phyloP scores from a whole-genome alignment of 805 yeast species.

The Ogataea nonfermentans region DNA sequence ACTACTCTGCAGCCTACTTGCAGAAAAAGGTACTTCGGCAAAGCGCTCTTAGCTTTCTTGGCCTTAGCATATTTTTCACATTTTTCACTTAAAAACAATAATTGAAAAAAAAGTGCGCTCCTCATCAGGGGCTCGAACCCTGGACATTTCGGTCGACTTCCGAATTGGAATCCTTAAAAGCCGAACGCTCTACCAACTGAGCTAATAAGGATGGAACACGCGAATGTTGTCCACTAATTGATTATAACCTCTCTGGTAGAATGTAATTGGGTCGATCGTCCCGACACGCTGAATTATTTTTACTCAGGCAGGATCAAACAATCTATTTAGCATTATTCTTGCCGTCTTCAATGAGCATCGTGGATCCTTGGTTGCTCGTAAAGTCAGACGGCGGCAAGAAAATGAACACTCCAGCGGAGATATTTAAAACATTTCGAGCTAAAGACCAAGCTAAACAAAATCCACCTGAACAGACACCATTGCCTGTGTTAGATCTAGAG shows the following conservation, averaged over 20 bases:
- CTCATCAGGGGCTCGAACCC: constrained; percentile 63
- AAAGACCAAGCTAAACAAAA: constrained; percentile 8
- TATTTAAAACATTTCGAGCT: constrained; percentile 15
- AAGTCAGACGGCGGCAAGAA: constrained; percentile 5
- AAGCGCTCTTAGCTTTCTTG: too few species aligned
- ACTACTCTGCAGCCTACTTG: too few species aligned
- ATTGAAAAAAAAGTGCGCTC: constrained; percentile 34
- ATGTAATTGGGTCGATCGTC: too few species aligned
- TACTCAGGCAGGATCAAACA: constrained; percentile 1
- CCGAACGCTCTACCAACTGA: constrained; percentile 73
- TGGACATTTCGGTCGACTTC: constrained; percentile 54
- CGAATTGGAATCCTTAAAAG: constrained; percentile 43
- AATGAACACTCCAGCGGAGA: constrained; percentile 20
- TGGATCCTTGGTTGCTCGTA: constrained; percentile 3
- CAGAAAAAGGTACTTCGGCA: too few species aligned
- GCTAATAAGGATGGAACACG: constrained; percentile 45
- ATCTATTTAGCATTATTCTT: neutral
- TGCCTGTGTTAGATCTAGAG: too few species aligned
- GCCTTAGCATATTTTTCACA: neutral
- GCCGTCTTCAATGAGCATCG: constrained; percentile 3
- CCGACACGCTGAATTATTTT: constrained; percentile 3
- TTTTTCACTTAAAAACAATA: neutral
- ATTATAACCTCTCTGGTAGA: too few species aligned
- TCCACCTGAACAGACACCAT: neutral
- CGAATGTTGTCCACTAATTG: neutral